These are phyloP conservation scores for Tolypocladium cylindrosporum DNA, from an alignment of 2,329 filamentous ascomycete species.

Conservation along the genomic window DNA sequence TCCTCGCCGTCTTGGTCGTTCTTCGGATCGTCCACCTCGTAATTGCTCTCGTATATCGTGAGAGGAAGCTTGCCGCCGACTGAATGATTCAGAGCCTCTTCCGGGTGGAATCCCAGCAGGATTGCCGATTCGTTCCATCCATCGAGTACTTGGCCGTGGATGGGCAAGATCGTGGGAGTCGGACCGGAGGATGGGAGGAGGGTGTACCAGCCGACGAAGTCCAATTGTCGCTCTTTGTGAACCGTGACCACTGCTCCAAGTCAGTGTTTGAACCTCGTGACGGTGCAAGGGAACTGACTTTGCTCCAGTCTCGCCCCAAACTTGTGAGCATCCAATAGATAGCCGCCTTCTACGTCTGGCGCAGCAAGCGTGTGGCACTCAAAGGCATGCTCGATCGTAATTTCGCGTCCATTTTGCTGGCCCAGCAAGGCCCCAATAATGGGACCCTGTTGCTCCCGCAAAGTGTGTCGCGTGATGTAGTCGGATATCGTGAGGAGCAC, in stretches of 20 bases:
- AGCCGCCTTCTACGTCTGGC: constrained; percentile 39
- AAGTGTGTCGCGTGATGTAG: constrained; percentile 83
- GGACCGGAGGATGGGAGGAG: constrained; percentile 66
- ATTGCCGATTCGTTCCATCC: constrained; percentile 77
- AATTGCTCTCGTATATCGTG: constrained; percentile 79
- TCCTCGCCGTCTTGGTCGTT: constrained; percentile 46
- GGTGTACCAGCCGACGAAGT: constrained; percentile 89
- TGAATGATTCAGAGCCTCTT: constrained; percentile 40
- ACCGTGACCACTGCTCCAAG: constrained; percentile 66
- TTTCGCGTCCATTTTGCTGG: constrained; percentile 79
- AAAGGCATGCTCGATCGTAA: constrained; percentile 89
- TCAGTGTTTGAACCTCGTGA: background rate
- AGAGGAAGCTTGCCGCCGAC: constrained; percentile 76
- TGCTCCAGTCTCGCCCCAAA: constrained; percentile 74
- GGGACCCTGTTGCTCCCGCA: constrained; percentile 65
- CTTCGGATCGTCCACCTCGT: constrained; percentile 56
- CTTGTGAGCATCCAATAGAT: constrained; percentile 57
- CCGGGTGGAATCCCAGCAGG: constrained; percentile 77
- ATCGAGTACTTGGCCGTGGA: constrained; percentile 69
- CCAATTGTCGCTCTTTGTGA: constrained; percentile 72
- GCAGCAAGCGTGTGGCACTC: constrained; percentile 55
- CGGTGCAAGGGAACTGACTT: constrained; percentile 39
- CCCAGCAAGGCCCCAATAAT: constrained; percentile 83
- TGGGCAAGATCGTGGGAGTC: constrained; percentile 53
- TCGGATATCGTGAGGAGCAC: constrained; percentile 95